These are phyloP conservation scores for Colletotrichum sp. DNA, from an alignment of 2,329 filamentous ascomycete genomes.

Conservation along the genomic window DNA sequence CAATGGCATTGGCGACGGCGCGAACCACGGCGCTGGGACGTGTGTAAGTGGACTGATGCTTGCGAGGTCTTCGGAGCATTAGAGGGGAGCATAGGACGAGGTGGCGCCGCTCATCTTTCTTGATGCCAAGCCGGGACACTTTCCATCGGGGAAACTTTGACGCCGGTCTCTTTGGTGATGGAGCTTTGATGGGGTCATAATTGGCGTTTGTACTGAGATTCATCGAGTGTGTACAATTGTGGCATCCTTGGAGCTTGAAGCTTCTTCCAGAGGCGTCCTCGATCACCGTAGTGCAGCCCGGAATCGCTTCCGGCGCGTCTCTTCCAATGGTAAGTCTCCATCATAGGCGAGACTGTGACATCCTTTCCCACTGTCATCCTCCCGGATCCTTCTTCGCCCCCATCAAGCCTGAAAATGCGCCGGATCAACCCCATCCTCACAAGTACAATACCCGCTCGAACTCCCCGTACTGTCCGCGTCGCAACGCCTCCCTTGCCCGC, in stretches of 20 bases:
- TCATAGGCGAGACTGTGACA: background rate
- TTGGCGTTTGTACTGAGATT: background rate
- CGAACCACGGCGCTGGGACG: background rate
- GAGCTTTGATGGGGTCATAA: background rate
- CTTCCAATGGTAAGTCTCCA: background rate
- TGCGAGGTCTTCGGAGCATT: background rate
- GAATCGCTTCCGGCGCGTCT: background rate
- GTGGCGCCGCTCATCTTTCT: background rate
- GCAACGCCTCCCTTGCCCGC: background rate
- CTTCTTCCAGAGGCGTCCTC: background rate
- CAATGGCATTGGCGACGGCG: background rate
- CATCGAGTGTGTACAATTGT: background rate
- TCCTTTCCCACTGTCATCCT: background rate
- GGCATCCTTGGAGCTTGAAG: background rate
- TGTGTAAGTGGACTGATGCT: background rate
- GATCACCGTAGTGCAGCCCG: background rate
- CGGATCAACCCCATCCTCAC: background rate
- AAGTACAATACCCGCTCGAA: background rate
- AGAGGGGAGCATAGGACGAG: background rate
- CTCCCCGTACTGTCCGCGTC: background rate
- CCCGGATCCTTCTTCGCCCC: background rate
- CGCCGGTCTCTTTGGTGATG: background rate
- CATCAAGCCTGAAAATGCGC: background rate
- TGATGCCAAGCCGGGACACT: background rate
- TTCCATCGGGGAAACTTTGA: background rate